A percentile compares a stretch with the other conserved stretches of the same genome.
Evolutionary conservation across 1,284 basidiomycete genomes (phyloP).

Genomic region (Golubevia pallescens): DNA sequence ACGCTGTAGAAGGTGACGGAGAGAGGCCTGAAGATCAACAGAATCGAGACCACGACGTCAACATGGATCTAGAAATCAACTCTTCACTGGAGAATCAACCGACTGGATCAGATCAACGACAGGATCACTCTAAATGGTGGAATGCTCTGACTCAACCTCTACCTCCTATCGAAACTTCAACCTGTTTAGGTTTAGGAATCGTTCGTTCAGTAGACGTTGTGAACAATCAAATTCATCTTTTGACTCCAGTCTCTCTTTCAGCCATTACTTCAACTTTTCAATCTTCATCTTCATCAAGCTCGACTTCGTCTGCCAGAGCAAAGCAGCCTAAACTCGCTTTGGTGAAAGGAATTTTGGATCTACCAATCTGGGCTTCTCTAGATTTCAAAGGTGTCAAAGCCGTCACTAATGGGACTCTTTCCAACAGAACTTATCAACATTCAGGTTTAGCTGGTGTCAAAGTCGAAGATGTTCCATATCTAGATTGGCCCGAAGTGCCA

Average conservation of each 20-base stretch:
- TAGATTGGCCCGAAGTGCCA: slow-evolving; percentile 77
- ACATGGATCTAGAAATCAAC: not conserved
- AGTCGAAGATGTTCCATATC: slow-evolving; percentile 75
- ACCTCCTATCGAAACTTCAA: not conserved
- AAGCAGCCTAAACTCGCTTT: slow-evolving; percentile 66
- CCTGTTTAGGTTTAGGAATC: slow-evolving; percentile 38
- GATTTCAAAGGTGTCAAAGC: slow-evolving; percentile 70
- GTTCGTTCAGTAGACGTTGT: slow-evolving; percentile 43
- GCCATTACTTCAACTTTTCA: not conserved
- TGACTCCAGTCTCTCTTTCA: slow-evolving; percentile 27
- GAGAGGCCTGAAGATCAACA: slow-evolving; percentile 3
- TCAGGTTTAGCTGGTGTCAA: slow-evolving; percentile 70
- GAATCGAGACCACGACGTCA: not conserved
- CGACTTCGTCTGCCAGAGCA: slow-evolving; percentile 34
- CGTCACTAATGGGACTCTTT: slow-evolving; percentile 61
- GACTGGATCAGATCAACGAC: not conserved
- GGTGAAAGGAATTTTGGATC: slow-evolving; percentile 83
- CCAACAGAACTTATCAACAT: slow-evolving; percentile 17
- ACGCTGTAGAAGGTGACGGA: not conserved
- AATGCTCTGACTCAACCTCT: not conserved
- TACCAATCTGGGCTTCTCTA: slow-evolving; percentile 85
- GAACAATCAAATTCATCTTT: slow-evolving; percentile 28
- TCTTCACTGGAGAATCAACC: not conserved
- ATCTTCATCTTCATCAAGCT: slow-evolving; percentile 68
- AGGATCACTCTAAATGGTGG: not conserved